Conservation (phyloP, 2,329 filamentous ascomycete genomes). For the Botrytis galanthina region DNA sequence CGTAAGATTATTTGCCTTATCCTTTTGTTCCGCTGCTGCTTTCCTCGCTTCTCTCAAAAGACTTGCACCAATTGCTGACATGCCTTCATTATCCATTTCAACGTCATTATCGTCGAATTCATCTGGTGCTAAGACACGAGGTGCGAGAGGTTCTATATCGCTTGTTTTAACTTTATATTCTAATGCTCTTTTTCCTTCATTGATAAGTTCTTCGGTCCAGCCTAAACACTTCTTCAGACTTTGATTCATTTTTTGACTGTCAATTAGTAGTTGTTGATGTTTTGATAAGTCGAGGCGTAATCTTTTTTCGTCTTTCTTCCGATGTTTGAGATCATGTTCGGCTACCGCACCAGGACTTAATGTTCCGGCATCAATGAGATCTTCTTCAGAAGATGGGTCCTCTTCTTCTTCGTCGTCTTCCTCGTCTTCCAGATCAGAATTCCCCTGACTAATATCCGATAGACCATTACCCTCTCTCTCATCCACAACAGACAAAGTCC, state of each 20-base stretch:
- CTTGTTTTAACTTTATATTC: slow-evolving; percentile 75
- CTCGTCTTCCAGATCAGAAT: slow-evolving; percentile 39
- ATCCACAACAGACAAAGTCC: slow-evolving; percentile 46
- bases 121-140: slow-evolving; percentile 69
- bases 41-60: slow-evolving; percentile 35
- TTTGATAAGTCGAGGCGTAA: slow-evolving; percentile 82
- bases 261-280: slow-evolving; percentile 82
- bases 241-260: slow-evolving; percentile 94
- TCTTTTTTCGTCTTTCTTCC: slow-evolving; percentile 75
- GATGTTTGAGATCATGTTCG: slow-evolving; percentile 50
- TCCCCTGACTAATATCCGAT: slow-evolving; percentile 51
- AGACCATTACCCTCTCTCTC: slow-evolving; percentile 39
- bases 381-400: slow-evolving; percentile 52
- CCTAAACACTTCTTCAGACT: slow-evolving; percentile 85
- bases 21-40: slow-evolving; percentile 25
- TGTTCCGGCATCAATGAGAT: slow-evolving; percentile 40
- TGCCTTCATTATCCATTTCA: slow-evolving; percentile 33
- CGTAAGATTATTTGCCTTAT: background rate
- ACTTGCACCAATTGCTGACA: slow-evolving; percentile 33
- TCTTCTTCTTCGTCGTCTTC: slow-evolving; percentile 46
- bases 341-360: slow-evolving; percentile 44
- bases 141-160: slow-evolving; percentile 75
- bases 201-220: slow-evolving; percentile 88
- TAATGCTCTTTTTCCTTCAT: slow-evolving; percentile 82
- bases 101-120: slow-evolving; percentile 50